Evolutionary conservation across 2,329 filamentous ascomycete genomes (phyloP), one percentile per base, ranked within the genome.

Genomic region (Pseudogymnoascus sp.): DNA sequence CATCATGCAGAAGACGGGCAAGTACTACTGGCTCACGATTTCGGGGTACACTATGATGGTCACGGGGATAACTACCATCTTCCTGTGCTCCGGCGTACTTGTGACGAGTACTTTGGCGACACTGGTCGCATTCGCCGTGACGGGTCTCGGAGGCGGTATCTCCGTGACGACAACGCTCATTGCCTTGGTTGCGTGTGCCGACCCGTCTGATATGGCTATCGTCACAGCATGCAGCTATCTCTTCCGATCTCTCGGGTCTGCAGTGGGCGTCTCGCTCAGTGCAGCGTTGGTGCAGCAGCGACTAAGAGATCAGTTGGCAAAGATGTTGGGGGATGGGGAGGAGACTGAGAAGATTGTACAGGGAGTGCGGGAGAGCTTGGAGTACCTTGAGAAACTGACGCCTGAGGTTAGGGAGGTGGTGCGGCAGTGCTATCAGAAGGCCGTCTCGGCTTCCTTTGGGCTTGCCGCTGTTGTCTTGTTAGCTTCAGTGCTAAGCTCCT

Each of bases 211-310:
- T 67, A 86, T 89, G 66, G 89, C 90, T 1, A 83, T 93, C 1
- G 88, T 87, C 3, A 89, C 90, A 14, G 90, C 90, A 6, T 91
- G 89, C 73, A 89, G 86, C 18, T 93, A 93, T 75, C 83, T 93
- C 23, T 93, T 93, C 79, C 86, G 90, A 40, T 88, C 87, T 1
- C 79, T 93, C 0, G 90, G 89, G 10, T 79, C 92, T 63, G 88
- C 87, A n/a, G 77, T 90, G 64, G 83, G 84, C 60, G 85, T 85
- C 2, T 86, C 84, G 1, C 72, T 89, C 62, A 79, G 81, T 31
- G 81, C 89, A 1, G 89, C 89, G 1, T 81, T 90, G 6, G 82
- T 91, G 53, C 91, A 93, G 71, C 85, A 89, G 70, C 79, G 81
- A 2, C 78, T 93, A 18, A 79, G 88, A 14, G 77, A 76, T 1